Evolutionary conservation across 768 basidiomycete species (phyloP).

Genomic region (Termitomyces sp.): DNA sequence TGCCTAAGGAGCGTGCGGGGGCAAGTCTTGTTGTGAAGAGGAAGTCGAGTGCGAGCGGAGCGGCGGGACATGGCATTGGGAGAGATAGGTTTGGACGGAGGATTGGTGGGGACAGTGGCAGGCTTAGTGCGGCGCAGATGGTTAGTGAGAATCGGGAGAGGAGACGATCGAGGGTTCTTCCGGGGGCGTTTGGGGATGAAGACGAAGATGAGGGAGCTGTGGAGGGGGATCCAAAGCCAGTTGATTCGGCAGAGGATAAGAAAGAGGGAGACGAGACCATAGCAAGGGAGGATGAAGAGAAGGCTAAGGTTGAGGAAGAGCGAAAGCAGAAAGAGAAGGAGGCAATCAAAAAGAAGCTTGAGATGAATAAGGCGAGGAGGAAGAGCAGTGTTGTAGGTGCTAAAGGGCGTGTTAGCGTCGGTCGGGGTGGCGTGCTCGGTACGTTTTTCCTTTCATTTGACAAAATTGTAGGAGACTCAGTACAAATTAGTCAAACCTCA

Average conservation of each 20-base stretch:
- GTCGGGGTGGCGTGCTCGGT: constrained; percentile 38
- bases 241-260: background rate
- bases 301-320: constrained; percentile 38
- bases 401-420: constrained; percentile 36
- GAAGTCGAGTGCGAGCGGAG: constrained; percentile 45
- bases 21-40: constrained; percentile 30
- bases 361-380: constrained; percentile 62
- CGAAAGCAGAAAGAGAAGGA: constrained; percentile 50
- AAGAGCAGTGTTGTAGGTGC: constrained; percentile 55
- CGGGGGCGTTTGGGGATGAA: constrained; percentile 58
- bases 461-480: background rate
- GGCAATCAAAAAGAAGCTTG: constrained; percentile 60
- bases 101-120: constrained; percentile 17
- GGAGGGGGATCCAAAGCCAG: constrained; percentile 35
- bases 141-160: constrained; percentile 36
- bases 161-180: constrained; percentile 40
- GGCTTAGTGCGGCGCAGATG: constrained; percentile 37
- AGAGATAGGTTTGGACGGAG: constrained; percentile 21
- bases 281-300: constrained; percentile 32
- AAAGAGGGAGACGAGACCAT: constrained; percentile 24
- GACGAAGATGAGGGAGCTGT: constrained; percentile 35
- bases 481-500: constrained; percentile 32
- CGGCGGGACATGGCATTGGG: constrained; percentile 17
- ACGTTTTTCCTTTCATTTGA: constrained; percentile 18
- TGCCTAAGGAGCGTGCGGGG: constrained; percentile 12